Evolutionary conservation across 2,329 filamentous ascomycete genomes (phyloP).

Genomic region (Botrytis medusae): DNA sequence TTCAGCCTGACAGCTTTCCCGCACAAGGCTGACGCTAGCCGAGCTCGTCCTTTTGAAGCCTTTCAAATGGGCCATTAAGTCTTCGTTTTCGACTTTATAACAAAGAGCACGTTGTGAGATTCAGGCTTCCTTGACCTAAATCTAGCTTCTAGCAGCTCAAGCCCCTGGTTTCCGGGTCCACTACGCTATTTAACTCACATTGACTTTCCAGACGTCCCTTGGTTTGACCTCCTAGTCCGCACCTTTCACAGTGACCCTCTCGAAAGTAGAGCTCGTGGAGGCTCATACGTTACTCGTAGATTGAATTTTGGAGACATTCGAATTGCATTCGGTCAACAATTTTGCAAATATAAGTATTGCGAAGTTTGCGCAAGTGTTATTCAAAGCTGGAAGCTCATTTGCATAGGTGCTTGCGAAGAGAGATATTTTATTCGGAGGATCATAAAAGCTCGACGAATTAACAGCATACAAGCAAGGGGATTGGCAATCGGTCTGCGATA

Average conservation of each 20-base stretch:
- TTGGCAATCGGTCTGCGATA: not conserved
- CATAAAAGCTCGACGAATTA: not conserved
- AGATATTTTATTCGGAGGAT: not conserved
- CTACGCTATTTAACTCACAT: not conserved
- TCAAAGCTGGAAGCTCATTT: not conserved
- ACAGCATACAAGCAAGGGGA: not conserved
- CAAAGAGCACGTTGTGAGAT: conserved; percentile 10
- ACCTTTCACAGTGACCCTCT: not conserved
- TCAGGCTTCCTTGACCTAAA: no score
- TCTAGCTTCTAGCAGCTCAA: not conserved
- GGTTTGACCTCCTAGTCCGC: not conserved
- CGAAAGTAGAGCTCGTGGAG: not conserved
- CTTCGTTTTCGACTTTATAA: not conserved
- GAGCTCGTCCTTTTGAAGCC: conserved; percentile 9
- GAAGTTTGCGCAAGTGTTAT: not conserved
- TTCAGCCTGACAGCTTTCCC: conserved; percentile 13
- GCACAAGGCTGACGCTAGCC: conserved; percentile 22
- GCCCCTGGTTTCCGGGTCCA: not conserved
- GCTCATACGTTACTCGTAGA: not conserved
- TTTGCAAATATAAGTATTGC: not conserved
- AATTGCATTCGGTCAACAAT: no score
- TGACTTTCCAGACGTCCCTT: not conserved
- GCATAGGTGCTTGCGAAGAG: not conserved
- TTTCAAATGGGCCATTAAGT: not conserved
- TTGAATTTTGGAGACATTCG: not conserved